phyloP scores from a whole-genome alignment of 169 alveolate genomes.

The Plasmodium billcollinsi region DNA sequence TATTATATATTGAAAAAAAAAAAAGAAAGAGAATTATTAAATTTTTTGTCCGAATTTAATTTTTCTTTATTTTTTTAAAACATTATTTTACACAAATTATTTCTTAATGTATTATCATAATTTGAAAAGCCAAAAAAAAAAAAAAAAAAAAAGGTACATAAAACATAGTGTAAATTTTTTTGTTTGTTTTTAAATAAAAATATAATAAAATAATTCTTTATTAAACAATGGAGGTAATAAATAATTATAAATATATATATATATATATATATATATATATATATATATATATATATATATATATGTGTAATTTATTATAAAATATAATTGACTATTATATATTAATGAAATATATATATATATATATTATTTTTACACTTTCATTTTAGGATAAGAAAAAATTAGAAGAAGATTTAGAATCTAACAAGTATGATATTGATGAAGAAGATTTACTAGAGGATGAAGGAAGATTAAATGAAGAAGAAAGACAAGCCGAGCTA shows the following conservation, averaged over 20 bases:
- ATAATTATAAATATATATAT: too few relatives aligned
- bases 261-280: conserved; percentile 1
- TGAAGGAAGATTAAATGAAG: conserved; percentile 83
- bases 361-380: not conserved
- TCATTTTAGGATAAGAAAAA: conserved; percentile 35
- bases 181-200: conserved; percentile 7
- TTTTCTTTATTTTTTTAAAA: too few relatives aligned
- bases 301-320: not conserved
- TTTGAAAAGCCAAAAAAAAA: not conserved
- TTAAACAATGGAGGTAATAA: conserved; percentile 52
- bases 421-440: conserved; percentile 83
- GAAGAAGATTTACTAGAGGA: conserved; percentile 84
- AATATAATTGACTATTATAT: not conserved
- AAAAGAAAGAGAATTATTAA: too few relatives aligned
- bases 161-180: too few relatives aligned
- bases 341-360: not conserved
- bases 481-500: conserved; percentile 83
- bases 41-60: too few relatives aligned
- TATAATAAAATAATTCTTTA: not conserved
- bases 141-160: not conserved
- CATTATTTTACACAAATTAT: too few relatives aligned
- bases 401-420: conserved; percentile 78
- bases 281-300: not conserved
- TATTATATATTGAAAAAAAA: too few relatives aligned
- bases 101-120: too few relatives aligned